Conservation (phyloP, 2,329 filamentous ascomycete species). For the Colletotrichum tamarilloi region DNA sequence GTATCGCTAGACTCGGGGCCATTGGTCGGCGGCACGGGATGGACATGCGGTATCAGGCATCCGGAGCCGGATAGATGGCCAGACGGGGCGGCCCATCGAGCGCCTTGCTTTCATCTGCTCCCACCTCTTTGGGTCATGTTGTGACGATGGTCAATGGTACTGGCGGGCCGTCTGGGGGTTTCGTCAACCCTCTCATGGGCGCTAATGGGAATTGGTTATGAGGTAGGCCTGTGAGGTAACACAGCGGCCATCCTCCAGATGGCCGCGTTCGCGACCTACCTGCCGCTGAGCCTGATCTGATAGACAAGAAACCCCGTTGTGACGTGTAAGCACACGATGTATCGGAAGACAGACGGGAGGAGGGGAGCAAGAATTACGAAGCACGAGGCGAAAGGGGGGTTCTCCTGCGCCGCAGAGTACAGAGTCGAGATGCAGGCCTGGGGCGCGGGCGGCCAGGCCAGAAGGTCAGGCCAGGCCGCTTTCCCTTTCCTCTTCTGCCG, state of each 20-base stretch:
- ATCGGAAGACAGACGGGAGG: neutral
- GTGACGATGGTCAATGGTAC: neutral
- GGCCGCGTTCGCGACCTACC: neutral
- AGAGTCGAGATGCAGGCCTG: slow-evolving; percentile 29
- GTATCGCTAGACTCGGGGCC: neutral
- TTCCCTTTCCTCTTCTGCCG: neutral
- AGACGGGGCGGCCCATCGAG: neutral
- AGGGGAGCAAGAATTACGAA: neutral
- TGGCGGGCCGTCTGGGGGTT: no score
- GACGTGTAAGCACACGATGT: neutral
- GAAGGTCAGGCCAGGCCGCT: neutral
- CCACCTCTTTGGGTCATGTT: neutral
- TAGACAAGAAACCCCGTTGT: neutral
- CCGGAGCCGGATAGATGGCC: slow-evolving; percentile 9
- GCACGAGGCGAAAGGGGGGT: neutral
- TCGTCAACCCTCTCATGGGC: neutral
- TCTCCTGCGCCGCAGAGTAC: slow-evolving; percentile 14
- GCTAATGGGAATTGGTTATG: neutral
- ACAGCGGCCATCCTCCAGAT: no score
- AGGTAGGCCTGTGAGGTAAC: neutral
- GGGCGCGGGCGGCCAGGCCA: slow-evolving; percentile 12
- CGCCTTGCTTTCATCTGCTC: no score
- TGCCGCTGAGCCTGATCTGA: neutral
- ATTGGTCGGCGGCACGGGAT: slow-evolving; percentile 3
- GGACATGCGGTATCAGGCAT: slow-evolving; percentile 3